Conservation (phyloP, 163 green algal species). For the Coccomyxa subellipsoidea region DNA sequence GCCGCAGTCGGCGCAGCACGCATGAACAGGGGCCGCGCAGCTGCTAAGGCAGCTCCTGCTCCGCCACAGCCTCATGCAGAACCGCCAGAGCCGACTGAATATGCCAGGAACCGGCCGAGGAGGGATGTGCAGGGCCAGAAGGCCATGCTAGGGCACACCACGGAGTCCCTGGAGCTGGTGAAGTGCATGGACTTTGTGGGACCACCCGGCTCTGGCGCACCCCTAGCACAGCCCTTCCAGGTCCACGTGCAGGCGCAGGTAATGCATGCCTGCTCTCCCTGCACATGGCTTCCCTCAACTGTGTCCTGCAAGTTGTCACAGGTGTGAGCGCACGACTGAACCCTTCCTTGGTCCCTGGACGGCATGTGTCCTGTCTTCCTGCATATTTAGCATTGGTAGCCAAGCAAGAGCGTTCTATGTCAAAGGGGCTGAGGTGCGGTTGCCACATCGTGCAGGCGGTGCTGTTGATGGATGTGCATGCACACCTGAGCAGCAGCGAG, state of each 20-base stretch:
- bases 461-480: slow-evolving; percentile 69
- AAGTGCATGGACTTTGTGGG: slow-evolving; percentile 21
- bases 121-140: slow-evolving; percentile 25
- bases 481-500: slow-evolving; percentile 69
- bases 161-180: slow-evolving; percentile 29
- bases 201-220: slow-evolving; percentile 11
- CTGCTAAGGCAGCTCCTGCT: not conserved
- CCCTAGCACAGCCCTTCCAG: slow-evolving; percentile 58
- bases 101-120: slow-evolving; percentile 53
- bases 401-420: no score
- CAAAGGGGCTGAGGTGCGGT: not conserved
- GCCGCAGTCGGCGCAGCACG: not conserved
- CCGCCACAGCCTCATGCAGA: not conserved
- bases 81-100: slow-evolving; percentile 49
- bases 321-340: no score
- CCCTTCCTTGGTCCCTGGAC: no score
- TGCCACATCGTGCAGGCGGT: slow-evolving; percentile 37
- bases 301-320: no score
- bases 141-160: not conserved
- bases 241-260: not conserved
- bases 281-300: no score
- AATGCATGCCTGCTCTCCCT: no score
- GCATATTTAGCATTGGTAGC: no score
- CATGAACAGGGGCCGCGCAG: not conserved
- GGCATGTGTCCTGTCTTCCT: no score